Evolutionary conservation across 2,329 filamentous ascomycete genomes (phyloP).

Genomic region (Gaeumannomyces sp.): DNA sequence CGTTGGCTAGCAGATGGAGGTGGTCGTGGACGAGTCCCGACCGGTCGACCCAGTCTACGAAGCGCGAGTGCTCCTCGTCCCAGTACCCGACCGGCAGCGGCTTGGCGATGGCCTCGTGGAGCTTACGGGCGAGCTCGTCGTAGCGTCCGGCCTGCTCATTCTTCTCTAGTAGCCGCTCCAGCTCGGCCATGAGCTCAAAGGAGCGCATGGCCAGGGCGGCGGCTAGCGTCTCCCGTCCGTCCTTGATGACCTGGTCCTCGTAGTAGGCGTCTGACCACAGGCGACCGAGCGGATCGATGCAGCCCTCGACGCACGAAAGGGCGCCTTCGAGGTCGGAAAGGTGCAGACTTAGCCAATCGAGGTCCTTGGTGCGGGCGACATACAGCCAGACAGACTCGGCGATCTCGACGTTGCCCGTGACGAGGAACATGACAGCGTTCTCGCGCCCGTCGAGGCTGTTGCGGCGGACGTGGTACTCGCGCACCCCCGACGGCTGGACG

Average conservation of each 20-base stretch:
- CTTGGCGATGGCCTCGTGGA: constrained; percentile 5
- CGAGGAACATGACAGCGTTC: constrained; percentile 15
- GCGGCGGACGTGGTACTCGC: constrained; percentile 14
- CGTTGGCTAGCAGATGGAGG: constrained; percentile 15
- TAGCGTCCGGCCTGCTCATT: constrained; percentile 7
- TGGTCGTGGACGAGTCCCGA: constrained; percentile 13
- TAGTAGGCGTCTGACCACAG: constrained; percentile 15
- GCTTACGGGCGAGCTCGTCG: neutral
- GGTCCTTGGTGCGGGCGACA: constrained; percentile 12
- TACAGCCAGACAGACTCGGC: constrained; percentile 14
- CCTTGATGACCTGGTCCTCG: constrained; percentile 15
- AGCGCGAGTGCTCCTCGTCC: constrained; percentile 10
- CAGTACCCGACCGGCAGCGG: constrained; percentile 13
- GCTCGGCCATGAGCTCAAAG: constrained; percentile 11
- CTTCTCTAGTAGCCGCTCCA: constrained; percentile 10
- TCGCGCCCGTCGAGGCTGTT: constrained; percentile 12
- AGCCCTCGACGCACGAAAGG: constrained; percentile 9
- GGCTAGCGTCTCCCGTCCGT: constrained; percentile 14
- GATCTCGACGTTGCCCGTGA: constrained; percentile 14
- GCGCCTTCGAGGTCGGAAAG: constrained; percentile 11
- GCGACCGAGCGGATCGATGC: constrained; percentile 11
- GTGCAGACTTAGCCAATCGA: constrained; percentile 11
- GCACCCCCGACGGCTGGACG: constrained; percentile 12
- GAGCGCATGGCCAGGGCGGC: constrained; percentile 12
- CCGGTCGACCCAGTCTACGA: constrained; percentile 15